A percentile compares a stretch with the other conserved stretches of the same genome.
These are phyloP conservation scores for Pichia exigua DNA, from an alignment of 805 yeast genomes.

Conservation along the genomic window DNA sequence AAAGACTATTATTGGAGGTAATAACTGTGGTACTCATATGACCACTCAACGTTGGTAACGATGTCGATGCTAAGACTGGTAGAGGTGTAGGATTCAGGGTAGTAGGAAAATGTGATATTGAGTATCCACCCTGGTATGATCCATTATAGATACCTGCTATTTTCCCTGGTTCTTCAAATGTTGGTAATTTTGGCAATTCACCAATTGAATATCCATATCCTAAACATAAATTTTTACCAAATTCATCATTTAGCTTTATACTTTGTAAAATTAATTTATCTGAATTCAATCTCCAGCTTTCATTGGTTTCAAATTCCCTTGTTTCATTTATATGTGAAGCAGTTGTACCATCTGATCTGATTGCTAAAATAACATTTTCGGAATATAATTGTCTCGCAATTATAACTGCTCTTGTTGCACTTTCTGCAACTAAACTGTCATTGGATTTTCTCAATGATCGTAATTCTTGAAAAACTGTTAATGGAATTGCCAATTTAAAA, in stretches of 20 bases:
- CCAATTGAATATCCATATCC: conserved; percentile 20
- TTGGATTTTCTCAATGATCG: conserved; percentile 62
- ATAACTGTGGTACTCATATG: not conserved
- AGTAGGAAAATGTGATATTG: conserved; percentile 1
- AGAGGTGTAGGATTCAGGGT: not conserved
- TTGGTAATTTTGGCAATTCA: conserved; percentile 7
- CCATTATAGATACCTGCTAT: conserved; percentile 11
- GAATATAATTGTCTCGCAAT: conserved; percentile 59
- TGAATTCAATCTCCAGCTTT: conserved; percentile 63
- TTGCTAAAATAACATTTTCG: conserved; percentile 47
- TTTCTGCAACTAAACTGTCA: conserved; percentile 68
- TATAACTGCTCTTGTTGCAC: conserved; percentile 74
- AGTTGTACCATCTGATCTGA: conserved; percentile 61
- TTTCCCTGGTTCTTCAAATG: conserved; percentile 9
- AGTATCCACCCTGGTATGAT: conserved; percentile 11
- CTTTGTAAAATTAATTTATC: conserved; percentile 60
- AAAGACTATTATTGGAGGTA: not conserved
- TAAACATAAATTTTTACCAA: conserved; percentile 21
- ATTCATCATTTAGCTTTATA: conserved; percentile 29
- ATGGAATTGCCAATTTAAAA: conserved; percentile 56
- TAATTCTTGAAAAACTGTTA: conserved; percentile 72
- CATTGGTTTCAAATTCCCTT: conserved; percentile 63
- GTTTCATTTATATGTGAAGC: conserved; percentile 67
- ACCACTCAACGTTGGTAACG: not conserved
- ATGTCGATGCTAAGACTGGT: not conserved